These are phyloP conservation scores for Diaporthe vaccinii DNA, from an alignment of 2,329 filamentous ascomycete genomes.

Conservation along the genomic window DNA sequence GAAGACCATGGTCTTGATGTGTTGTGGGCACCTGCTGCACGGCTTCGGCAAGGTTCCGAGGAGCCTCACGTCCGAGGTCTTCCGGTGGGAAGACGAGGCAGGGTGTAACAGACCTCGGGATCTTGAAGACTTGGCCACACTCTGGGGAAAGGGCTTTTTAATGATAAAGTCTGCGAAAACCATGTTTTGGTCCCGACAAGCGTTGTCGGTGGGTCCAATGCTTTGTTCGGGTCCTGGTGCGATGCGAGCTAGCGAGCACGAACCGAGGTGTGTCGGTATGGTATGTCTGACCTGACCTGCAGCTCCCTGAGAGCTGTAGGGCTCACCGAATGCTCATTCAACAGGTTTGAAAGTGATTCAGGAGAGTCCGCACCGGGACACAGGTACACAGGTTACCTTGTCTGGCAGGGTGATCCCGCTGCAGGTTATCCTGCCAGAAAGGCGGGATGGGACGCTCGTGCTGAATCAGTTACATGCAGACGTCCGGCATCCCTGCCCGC, in stretches of 20 bases:
- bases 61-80: background rate
- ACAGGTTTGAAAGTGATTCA: background rate
- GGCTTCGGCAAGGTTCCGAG: constrained; percentile 16
- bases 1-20: background rate
- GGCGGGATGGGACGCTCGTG: background rate
- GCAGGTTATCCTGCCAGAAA: background rate
- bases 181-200: background rate
- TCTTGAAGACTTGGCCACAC: background rate
- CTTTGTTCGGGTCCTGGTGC: background rate
- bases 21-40: background rate
- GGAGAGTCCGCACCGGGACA: background rate
- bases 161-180: background rate
- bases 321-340: background rate
- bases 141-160: background rate
- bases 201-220: background rate
- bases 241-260: background rate
- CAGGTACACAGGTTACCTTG: background rate
- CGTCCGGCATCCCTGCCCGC: background rate
- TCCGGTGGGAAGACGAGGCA: background rate
- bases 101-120: background rate
- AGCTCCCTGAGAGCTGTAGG: background rate
- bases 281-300: background rate
- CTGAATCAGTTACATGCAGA: constrained; percentile 11
- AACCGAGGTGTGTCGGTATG: background rate
- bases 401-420: background rate